Conservation (phyloP, 23 red algal species). For the Gracilaria caudata region DNA sequence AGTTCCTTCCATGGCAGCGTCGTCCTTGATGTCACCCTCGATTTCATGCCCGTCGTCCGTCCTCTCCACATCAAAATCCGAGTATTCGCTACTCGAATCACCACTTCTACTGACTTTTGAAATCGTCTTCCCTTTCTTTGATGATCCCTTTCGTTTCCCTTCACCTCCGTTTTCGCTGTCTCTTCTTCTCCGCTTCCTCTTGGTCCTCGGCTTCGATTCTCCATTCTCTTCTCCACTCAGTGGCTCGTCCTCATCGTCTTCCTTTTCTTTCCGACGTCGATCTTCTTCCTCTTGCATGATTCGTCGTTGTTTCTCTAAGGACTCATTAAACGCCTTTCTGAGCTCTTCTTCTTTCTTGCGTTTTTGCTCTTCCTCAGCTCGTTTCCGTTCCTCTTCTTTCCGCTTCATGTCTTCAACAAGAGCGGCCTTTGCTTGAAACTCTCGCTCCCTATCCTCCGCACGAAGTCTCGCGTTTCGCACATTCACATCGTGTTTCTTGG, state of each 20-base stretch:
- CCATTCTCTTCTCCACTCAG: slow-evolving; percentile 37
- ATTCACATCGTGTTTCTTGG: slow-evolving; percentile 62
- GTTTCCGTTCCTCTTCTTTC: slow-evolving; percentile 31
- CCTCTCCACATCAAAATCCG: slow-evolving; percentile 6
- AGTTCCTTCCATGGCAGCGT: background rate
- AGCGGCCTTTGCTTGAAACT: slow-evolving; percentile 24
- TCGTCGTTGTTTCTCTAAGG: slow-evolving; percentile 23
- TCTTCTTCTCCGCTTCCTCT: slow-evolving; percentile 20
- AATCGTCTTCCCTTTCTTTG: slow-evolving; percentile 21
- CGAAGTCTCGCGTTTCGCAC: slow-evolving; percentile 47
- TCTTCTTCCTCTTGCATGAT: slow-evolving; percentile 47
- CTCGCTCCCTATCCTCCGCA: slow-evolving; percentile 47
- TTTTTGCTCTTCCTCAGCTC: slow-evolving; percentile 22
- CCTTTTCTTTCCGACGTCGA: slow-evolving; percentile 30
- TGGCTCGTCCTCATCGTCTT: slow-evolving; percentile 35
- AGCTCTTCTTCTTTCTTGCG: slow-evolving; percentile 56
- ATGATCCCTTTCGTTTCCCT: background rate
- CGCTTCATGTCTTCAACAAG: slow-evolving; percentile 37
- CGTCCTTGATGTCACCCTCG: background rate
- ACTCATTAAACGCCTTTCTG: slow-evolving; percentile 55
- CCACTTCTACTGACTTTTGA: slow-evolving; percentile 3
- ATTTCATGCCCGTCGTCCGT: background rate
- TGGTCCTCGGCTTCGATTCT: background rate
- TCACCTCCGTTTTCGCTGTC: slow-evolving; percentile 1
- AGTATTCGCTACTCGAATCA: slow-evolving; percentile 18